Evolutionary conservation across 2,329 filamentous ascomycete species (phyloP), one percentile per base, ranked within the genome.

Genomic region (Fusarium drepaniforme): DNA sequence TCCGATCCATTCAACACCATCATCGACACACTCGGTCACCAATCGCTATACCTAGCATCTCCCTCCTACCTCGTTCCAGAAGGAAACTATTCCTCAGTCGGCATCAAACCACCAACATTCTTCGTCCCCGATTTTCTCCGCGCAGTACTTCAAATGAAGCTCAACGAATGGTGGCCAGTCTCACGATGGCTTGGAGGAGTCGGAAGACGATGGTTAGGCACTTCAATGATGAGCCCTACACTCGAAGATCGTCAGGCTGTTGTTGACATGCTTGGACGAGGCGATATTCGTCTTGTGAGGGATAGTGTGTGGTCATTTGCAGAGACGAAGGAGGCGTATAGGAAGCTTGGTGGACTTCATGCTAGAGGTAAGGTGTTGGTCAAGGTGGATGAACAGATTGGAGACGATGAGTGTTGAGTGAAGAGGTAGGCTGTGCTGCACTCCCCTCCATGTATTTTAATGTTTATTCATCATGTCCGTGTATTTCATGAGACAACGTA

Each of bases 21-120:
- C 62, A 82, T 89, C 53, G 88, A 90, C 74, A 86, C 85, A 53
- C 82, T 86, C 6, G 88, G 88, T 15, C 83, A 83, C 25, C 86
- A 88, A 56, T 77, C 85, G 3, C 80, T 90, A 23, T 90, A 86
- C 75, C 67, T 75, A 11, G 69, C 84, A 23, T 85, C 81, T 9
- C 75, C 83, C 1, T 42, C 64, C 5, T 89, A 85, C 68, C 81
- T 89, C 38, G 80, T 81, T 44, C 76, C 80, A 0, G 70, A 76
- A 2, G 83, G 79, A 59, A 76, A 81, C 23, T 88, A 86, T 71
- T 81, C 85, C 0, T 85, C 84, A 1, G 85, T 85, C 1, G 84
- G 85, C 8, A 82, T 83, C 56, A 80, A 83, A 13, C 80, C 85
- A 37, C 83, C 80, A 2, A 79, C 77, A 4, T 82, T 81, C 38